These are phyloP conservation scores for Globisporangium heterothallicum DNA, from an alignment of 352 stramenopile genomes.

Conservation along the genomic window DNA sequence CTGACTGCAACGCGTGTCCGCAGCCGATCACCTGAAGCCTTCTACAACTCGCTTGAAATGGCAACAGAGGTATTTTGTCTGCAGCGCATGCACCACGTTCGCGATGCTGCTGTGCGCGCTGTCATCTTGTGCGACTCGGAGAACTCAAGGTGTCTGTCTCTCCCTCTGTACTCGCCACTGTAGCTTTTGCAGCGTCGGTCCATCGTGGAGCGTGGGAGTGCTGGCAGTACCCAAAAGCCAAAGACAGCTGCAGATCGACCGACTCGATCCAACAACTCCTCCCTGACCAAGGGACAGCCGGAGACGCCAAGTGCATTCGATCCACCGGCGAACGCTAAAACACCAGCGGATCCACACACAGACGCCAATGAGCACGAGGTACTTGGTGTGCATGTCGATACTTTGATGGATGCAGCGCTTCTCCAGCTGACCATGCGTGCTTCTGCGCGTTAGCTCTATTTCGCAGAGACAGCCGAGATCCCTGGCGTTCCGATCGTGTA, in stretches of 20 bases:
- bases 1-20: not conserved
- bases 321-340: not conserved
- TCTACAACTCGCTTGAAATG: conserved; percentile 10
- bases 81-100: not conserved
- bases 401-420: not conserved
- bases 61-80: conserved; percentile 8
- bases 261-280: conserved; percentile 2
- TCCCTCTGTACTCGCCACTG: too few relatives aligned
- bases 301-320: conserved; percentile 3
- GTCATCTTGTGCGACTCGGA: not conserved
- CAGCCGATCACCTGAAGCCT: conserved; percentile 8
- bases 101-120: not conserved
- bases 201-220: conserved; percentile 3
- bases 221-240: conserved; percentile 8
- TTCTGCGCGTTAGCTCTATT: conserved; percentile 46
- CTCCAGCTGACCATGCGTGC: not conserved
- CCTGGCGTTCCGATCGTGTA: conserved; percentile 71
- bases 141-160: too few relatives aligned
- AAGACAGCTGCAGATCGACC: conserved; percentile 6
- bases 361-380: conserved; percentile 44
- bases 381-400: too few relatives aligned
- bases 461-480: conserved; percentile 62
- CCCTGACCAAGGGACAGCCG: not conserved
- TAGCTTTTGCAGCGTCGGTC: conserved; percentile 6
- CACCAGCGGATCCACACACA: conserved; percentile 5